Conservation (phyloP, 345 rosid genomes). For the Acer saccharum region DNA sequence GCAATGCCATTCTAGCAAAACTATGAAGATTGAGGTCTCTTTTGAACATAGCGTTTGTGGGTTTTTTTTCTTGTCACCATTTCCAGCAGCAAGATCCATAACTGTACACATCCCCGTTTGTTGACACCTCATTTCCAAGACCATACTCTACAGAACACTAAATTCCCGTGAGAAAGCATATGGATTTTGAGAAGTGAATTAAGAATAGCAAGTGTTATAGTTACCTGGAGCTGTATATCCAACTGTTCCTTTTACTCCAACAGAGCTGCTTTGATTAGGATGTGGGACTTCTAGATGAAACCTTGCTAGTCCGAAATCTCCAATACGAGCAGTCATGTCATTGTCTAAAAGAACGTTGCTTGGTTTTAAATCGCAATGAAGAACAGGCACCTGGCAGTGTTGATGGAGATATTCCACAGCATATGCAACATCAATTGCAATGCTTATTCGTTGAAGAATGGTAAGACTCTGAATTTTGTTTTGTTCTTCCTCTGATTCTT, state of each 20-base stretch:
- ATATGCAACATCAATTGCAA: slow-evolving; percentile 7
- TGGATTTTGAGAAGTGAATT: background rate
- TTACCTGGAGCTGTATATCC: slow-evolving; percentile 27
- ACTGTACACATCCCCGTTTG: background rate
- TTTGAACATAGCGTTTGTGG: background rate
- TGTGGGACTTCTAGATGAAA: background rate
- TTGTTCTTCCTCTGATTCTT: background rate
- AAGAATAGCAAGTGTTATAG: too few relatives aligned
- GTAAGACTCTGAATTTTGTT: background rate
- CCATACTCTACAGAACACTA: slow-evolving; percentile 22
- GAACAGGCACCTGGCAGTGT: background rate
- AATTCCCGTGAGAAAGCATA: background rate
- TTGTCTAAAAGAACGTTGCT: slow-evolving; percentile 24
- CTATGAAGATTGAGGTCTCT: background rate
- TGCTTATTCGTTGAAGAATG: slow-evolving; percentile 18
- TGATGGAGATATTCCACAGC: slow-evolving; percentile 18
- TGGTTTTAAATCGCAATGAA: slow-evolving; percentile 22
- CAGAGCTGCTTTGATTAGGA: slow-evolving; percentile 1
- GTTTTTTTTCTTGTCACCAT: background rate
- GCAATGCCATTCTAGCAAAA: background rate
- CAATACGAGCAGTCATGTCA: slow-evolving; percentile 17
- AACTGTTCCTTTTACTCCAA: slow-evolving; percentile 10
- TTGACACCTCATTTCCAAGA: background rate
- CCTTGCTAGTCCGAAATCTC: slow-evolving; percentile 27
- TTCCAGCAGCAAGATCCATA: background rate